Conservation (phyloP, 257 asterid species). For the Dorcoceras hygrometricum region DNA sequence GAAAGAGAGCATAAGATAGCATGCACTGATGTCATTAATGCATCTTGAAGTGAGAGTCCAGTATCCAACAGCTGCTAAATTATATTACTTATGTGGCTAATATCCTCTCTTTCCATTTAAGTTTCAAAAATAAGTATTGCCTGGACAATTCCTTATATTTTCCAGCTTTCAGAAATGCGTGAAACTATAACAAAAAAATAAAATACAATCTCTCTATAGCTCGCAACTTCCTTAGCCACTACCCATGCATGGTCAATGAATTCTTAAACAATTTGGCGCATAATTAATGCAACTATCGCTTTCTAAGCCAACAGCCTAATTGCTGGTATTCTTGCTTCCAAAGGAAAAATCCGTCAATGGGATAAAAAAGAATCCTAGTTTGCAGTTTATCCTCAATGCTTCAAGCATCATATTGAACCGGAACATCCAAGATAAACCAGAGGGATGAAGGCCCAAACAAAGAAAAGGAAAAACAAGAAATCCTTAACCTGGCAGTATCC, state of each 20-base stretch:
- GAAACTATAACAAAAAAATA: conserved; percentile 3
- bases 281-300: conserved; percentile 9
- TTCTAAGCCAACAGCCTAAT: background rate
- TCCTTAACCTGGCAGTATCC: conserved; percentile 83
- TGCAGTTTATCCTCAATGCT: conserved; percentile 15
- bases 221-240: conserved; percentile 12
- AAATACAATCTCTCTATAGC: background rate
- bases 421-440: conserved; percentile 16
- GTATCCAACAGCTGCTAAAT: conserved; percentile 4
- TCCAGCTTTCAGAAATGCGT: conserved; percentile 12
- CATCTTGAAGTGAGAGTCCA: conserved; percentile 16
- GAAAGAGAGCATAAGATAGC: conserved; percentile 1
- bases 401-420: conserved; percentile 23
- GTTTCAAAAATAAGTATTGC: background rate
- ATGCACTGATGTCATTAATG: conserved; percentile 13
- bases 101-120: conserved; percentile 16
- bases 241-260: no score
- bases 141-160: background rate
- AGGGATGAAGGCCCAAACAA: background rate
- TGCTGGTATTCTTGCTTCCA: background rate
- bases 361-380: background rate
- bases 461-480: conserved; percentile 16
- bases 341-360: background rate
- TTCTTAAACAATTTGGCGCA: background rate
- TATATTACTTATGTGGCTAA: background rate